A percentile compares a stretch with the other conserved stretches of the same genome.
Conservation (phyloP, 2,329 filamentous ascomycete genomes). For the Mycosphaerella arachidis region DNA sequence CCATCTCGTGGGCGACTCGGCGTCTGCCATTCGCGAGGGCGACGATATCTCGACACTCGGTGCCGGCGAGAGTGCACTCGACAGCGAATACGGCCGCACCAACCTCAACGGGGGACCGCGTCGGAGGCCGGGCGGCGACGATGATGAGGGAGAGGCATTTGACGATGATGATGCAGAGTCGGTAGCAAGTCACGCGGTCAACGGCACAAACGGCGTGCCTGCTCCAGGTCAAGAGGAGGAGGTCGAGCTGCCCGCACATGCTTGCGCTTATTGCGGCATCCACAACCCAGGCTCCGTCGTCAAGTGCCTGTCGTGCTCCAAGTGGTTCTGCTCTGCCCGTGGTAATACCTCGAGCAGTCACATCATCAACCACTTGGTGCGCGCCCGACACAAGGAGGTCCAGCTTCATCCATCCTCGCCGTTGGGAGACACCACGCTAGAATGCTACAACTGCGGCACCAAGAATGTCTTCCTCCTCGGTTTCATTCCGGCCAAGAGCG, state of each 20-base stretch:
- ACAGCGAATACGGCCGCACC: conserved; percentile 53
- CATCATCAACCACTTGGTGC: conserved; percentile 96
- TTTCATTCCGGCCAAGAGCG: conserved; percentile 97
- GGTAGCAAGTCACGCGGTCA: conserved; percentile 75
- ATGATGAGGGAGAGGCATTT: conserved; percentile 77
- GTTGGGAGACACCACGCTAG: conserved; percentile 89
- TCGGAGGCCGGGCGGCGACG: conserved; percentile 75
- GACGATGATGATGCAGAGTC: conserved; percentile 67
- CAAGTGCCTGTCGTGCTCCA: conserved; percentile 90
- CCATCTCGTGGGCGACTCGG: conserved; percentile 78
- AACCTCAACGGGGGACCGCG: conserved; percentile 58
- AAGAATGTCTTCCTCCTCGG: conserved; percentile 97
- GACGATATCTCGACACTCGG: conserved; percentile 54
- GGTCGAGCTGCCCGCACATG: conserved; percentile 79
- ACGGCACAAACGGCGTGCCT: conserved; percentile 62
- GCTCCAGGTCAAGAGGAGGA: conserved; percentile 70
- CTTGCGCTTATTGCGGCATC: conserved; percentile 96
- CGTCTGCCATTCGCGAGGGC: conserved; percentile 80
- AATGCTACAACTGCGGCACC: conserved; percentile 99
- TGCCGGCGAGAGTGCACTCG: conserved; percentile 72
- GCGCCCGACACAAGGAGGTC: conserved; percentile 96
- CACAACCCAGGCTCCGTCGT: conserved; percentile 94
- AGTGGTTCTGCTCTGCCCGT: conserved; percentile 98
- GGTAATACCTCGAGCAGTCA: conserved; percentile 96
- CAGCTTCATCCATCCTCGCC: conserved; percentile 91